Evolutionary conservation across 1,284 basidiomycete genomes (phyloP), one percentile per base, ranked within the genome.

Genomic region (Rhodotorula mucilaginosa): DNA sequence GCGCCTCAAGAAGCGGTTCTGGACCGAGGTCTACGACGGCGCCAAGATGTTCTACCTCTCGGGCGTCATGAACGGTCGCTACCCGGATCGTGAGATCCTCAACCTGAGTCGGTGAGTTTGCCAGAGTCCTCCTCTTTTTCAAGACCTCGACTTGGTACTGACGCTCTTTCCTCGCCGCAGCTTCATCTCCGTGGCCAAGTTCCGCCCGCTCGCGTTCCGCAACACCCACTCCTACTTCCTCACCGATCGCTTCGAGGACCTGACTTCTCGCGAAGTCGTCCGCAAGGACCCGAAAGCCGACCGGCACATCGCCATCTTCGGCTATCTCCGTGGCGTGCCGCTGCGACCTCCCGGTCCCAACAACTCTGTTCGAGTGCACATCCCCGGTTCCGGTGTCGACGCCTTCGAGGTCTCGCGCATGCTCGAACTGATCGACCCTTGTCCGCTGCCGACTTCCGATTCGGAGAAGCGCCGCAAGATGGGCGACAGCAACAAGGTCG

Each of bases 1-100:
- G 80, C 84, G 89, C 0, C 87, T 99, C 60, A 99, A 99, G 83
- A 96, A 93, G 81, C 91, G 97, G n/a, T 99, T 99, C 84, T 99
- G 97, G 96, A 94, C 96, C 0, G 97, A 99, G 82, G 97, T 99
- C 23, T 98, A 98, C 82, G 91, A 95, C 80, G 97, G 97, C 63
- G 96, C 97, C 60, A 99, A 98, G 81, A 88, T 99, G 23, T 99
- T 99, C 84, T 98, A 98, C 81, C 89, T 99, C 61, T 96, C 93
- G 1, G 97, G 97, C 23, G 93, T 99, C 58, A 87, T 99, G 77
- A 99, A 99, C 78, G 96, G 96, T 19, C 91, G 97, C 51, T 99
- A 99, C 80, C 97, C 97, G 31, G 97, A 99, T 82, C 88, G 88
- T 34, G 97, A 99, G 83, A 95, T 98, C 78, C 88, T 95, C 78